Evolutionary conservation across 176 grass and related monocot species (phyloP), one percentile per base, ranked within the genome.

Genomic region (Bolboschoenus planiculmis): DNA sequence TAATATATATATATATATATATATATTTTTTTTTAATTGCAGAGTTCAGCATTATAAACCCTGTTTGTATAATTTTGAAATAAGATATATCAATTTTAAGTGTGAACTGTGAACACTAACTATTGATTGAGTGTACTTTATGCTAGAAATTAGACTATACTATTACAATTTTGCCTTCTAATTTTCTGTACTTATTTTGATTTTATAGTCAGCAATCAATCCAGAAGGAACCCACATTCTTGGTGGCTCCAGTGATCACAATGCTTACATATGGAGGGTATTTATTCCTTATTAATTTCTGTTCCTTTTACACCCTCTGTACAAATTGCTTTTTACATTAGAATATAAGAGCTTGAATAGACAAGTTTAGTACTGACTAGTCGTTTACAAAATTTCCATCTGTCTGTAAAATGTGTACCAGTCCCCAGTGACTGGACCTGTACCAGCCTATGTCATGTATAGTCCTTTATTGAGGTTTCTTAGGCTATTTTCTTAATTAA

Each of bases 231-330:
- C 84, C 80, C 92, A 93, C 64, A 99, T 99, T 84, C 86, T 99
- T 73, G 89, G 92, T 29, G 96, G 92, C 53, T 99, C 96, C 0
- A 91, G 92, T 74, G 89, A 99, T 85, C 87, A 89, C 33, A 99
- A 95, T 42, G 76, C 91, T 53, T 98, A 93, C 80, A 85, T 95
- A 39, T 98, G 96, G 96, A 86, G 92, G 92, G 96, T 98, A 90
- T 64, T 82, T 66, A 37, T 54, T 83, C 34, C 30, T 67, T 4
- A 67, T 34, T 65, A 73, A 31, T 44, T 23, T 57, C 5, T 82
- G 30, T 37, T 85, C n/a, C 24, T 54, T 31, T 39, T n/a, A 70
- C 18, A 36, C 53, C 53, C 15, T 21, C 2, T 26, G 20, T 33
- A 59, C 36, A 33, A 63, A n/a, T 64, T 63, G 26, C 35, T 18